Evolutionary conservation across 257 asterid genomes (phyloP), one percentile per base, ranked within the genome.

Genomic region (Scutellaria barbata): DNA sequence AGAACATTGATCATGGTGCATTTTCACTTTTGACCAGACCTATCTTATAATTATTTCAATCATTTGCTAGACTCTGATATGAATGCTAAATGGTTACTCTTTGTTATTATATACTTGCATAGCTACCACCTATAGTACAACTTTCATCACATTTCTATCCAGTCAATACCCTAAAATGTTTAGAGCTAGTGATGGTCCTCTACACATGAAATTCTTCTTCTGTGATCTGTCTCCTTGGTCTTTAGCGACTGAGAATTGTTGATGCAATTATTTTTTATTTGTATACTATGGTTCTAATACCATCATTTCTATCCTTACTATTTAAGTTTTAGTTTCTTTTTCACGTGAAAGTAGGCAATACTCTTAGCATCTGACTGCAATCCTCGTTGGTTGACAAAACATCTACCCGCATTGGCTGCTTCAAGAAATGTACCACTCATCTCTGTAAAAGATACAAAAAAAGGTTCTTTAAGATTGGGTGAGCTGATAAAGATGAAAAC

Each of bases 301-400:
- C 41, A 63, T 14, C 61, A 9, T 35, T 56, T 51, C 46, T 20
- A 7, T 17, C 25, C 25, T 43, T 54, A 33, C 43, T 41, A 35
- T 20, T 57, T 69, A 57, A 55, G 22, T 54, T 67, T 48, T 9
- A 22, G 51, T 61, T 16, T 20, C 12, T 60, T 66, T 30, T 30
- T 20, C 8, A 16, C 40, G 55, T 62, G 43, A 16, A 71, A 33
- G 64, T 53, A 90, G 96, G 98, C 88, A 10, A 85, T 94, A 79
- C 69, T 90, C 56, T 20, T 94, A 72, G 96, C 92, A 67, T 78
- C 90, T 11, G 96, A 94, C 76, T 84, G 96, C 89, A 79, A 89
- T 39, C 98, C 96, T n/a, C 87, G 89, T 51, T 86, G 82, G 87
- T 80, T 93, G 77, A 86, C 88, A 8, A 94, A 85, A 79, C 95